These are phyloP conservation scores for Phytophthora meadii DNA, from an alignment of 352 stramenopile genomes.

Conservation along the genomic window DNA sequence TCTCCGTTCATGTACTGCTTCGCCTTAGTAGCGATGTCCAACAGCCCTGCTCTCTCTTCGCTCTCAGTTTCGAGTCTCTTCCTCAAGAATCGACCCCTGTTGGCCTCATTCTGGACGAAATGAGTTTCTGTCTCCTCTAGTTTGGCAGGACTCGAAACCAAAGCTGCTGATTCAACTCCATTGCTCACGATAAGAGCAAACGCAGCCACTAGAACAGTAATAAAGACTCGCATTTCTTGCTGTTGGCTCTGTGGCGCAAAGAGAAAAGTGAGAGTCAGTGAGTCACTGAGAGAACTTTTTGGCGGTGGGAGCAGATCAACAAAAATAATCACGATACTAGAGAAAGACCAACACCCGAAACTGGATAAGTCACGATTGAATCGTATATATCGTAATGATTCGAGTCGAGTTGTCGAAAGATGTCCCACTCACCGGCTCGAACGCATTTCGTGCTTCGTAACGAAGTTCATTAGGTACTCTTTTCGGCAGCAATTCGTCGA, in stretches of 20 bases:
- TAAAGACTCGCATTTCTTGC: not conserved
- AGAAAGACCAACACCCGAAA: too few relatives aligned
- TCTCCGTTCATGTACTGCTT: not conserved
- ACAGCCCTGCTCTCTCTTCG: not conserved
- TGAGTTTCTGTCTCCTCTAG: not conserved
- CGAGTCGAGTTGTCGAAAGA: too few relatives aligned
- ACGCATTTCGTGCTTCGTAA: too few relatives aligned
- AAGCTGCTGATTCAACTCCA: not conserved
- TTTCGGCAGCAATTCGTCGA: too few relatives aligned
- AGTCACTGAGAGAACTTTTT: too few relatives aligned
- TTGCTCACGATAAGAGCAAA: not conserved
- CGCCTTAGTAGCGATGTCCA: not conserved
- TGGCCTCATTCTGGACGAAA: not conserved
- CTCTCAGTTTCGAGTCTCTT: not conserved
- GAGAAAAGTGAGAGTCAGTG: too few relatives aligned
- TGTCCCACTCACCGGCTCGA: too few relatives aligned
- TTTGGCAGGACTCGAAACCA: not conserved
- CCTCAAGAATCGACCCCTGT: not conserved
- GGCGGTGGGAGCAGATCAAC: slow-evolving; percentile 1
- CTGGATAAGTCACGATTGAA: too few relatives aligned
- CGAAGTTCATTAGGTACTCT: too few relatives aligned
- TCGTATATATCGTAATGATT: too few relatives aligned
- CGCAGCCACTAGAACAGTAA: not conserved
- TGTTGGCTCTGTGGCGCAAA: too few relatives aligned
- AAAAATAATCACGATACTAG: slow-evolving; percentile 18